Percentiles rank a stretch among this genome's conserved stretches.
Conservation (phyloP, 2,329 filamentous ascomycete species). For the Didymella segeticola region DNA sequence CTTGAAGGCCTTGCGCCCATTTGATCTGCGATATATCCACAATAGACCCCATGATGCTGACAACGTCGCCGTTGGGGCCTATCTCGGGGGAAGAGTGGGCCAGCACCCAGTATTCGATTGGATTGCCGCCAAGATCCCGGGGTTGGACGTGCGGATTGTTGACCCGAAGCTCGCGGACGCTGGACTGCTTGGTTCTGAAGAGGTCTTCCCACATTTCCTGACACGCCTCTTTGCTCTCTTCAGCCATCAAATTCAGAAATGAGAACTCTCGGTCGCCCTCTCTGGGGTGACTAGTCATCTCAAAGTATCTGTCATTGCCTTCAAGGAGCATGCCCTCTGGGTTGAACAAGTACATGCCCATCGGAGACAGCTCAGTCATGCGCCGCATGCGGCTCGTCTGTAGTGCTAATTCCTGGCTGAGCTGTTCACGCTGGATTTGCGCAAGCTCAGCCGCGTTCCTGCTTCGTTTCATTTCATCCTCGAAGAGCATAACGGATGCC, state of each 20-base stretch:
- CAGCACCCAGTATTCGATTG: conserved; percentile 56
- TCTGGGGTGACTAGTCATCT: conserved; percentile 54
- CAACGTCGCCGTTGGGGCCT: conserved; percentile 31
- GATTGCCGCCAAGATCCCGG: conserved; percentile 47
- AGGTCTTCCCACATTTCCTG: conserved; percentile 51
- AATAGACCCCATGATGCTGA: conserved; percentile 41
- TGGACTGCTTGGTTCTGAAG: conserved; percentile 43
- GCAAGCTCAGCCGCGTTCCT: conserved; percentile 36
- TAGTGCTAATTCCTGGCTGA: conserved; percentile 36
- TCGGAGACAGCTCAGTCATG: conserved; percentile 44
- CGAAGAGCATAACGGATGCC: conserved; percentile 43
- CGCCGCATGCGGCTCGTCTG: conserved; percentile 44
- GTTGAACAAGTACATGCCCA: conserved; percentile 44
- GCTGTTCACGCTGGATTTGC: conserved; percentile 36
- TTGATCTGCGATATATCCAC: conserved; percentile 45
- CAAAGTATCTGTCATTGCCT: conserved; percentile 57
- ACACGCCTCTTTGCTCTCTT: conserved; percentile 42
- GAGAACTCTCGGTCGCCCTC: conserved; percentile 51
- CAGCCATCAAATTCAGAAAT: conserved; percentile 52
- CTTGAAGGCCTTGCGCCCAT: conserved; percentile 45
- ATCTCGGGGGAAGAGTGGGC: conserved; percentile 40
- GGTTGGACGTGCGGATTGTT: conserved; percentile 42
- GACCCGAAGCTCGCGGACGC: conserved; percentile 54
- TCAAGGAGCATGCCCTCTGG: conserved; percentile 51
- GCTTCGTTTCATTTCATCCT: conserved; percentile 41